Base-by-base conservation (phyloP, 768 basidiomycete species). In the Fistulinella prunicolor region DNA sequence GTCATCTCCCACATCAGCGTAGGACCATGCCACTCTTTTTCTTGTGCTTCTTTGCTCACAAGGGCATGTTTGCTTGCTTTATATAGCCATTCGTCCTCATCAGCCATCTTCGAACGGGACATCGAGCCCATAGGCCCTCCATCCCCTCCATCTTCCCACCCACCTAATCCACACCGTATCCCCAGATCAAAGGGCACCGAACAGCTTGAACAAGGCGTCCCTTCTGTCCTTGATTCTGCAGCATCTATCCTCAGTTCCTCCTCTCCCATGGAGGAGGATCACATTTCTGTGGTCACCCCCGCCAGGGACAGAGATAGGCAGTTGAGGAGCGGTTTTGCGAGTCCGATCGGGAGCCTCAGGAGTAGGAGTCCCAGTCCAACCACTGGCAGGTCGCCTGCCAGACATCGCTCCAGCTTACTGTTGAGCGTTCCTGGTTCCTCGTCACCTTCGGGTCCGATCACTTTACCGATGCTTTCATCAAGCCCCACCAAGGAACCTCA, bases 91-190 rank as follows among this genome's bases (percentile, higher is more conserved):
- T 92, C 89, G 0, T 89, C 88, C 0, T 89, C 88, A 0, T 92
- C 89, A 1, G 90, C 91, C 30, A 94, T 94, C 48, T 94, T 94
- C 51, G 91, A 94, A 68, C 82, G 91, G 29, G 91, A 94, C 64
- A 91, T 94, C 54, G 91, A 93, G 56, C 84, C 84, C 14, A 45
- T 68, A 1, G 58, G 61, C 6, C 62, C 65, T 0, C 60, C 63
- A 56, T 76, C 69, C 28, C 76, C 59, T 50, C 67, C 47, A 38
- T 57, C 73, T 65, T 57, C 72, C 54, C 73, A 55, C 46, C 73
- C 66, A 2, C 62, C 57, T 22, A 84, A 89, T 59, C 87, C 89
- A 0, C 89, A 89, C 62, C 79, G 84, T 23, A 85, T 82, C 42
- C 79, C 88, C 0, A 77, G 88, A 34, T 80, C 83, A 17, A 86